Conservation (phyloP, 768 basidiomycete genomes). For the Kwoniella heveanensis region DNA sequence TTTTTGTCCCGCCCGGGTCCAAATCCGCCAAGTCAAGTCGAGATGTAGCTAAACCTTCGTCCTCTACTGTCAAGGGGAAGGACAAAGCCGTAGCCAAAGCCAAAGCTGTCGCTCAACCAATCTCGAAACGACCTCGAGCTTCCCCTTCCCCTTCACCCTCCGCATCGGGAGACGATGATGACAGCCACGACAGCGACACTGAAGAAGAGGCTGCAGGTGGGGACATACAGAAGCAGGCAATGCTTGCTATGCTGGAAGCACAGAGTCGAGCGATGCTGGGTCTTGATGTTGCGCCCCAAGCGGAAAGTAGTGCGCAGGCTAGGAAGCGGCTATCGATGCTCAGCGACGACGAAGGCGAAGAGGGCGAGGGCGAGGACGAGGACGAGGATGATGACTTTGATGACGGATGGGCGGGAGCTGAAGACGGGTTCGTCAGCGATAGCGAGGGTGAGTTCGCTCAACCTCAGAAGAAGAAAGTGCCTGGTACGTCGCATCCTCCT, state of each 20-base stretch:
- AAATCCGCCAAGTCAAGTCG: neutral
- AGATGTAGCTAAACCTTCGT: neutral
- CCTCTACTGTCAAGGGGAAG: neutral
- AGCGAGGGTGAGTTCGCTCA: slow-evolving; percentile 32
- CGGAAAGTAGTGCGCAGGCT: slow-evolving; percentile 29
- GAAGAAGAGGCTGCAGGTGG: slow-evolving; percentile 27
- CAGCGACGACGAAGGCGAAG: neutral
- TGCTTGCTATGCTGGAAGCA: slow-evolving; percentile 54
- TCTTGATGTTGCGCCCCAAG: slow-evolving; percentile 16
- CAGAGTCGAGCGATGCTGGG: slow-evolving; percentile 53
- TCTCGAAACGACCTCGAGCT: slow-evolving; percentile 13
- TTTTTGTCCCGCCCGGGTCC: neutral
- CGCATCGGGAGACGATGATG: neutral
- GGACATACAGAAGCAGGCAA: slow-evolving; percentile 24
- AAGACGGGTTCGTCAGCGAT: slow-evolving; percentile 38
- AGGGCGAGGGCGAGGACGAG: slow-evolving; percentile 18
- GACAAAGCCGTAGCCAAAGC: slow-evolving; percentile 20
- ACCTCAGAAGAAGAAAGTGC: neutral
- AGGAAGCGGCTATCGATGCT: slow-evolving; percentile 16
- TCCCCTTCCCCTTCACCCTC: neutral
- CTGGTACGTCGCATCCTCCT: no score
- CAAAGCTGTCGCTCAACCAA: slow-evolving; percentile 6
- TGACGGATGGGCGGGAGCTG: slow-evolving; percentile 45
- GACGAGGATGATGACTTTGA: slow-evolving; percentile 30
- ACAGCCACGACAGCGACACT: neutral